Evolutionary conservation across 352 stramenopile genomes (phyloP), one percentile per base, ranked within the genome.

Genomic region (Globisporangium polare): DNA sequence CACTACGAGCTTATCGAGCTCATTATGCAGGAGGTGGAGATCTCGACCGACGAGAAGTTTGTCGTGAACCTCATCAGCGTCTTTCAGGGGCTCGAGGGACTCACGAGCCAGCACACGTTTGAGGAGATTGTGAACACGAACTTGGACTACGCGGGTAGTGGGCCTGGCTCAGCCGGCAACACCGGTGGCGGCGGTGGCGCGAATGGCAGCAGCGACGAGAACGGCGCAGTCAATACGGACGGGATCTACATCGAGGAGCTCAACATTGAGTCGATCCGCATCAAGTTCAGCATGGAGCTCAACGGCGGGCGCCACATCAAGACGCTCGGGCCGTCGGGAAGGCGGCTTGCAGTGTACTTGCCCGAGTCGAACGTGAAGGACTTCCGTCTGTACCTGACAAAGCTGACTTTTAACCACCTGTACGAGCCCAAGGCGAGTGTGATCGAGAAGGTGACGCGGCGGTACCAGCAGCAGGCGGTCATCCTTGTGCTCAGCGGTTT

Each of bases 21-120:
- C 13, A 80, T 90, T 24, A 86, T 96, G 75, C 85, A 94, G 68
- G 87, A 96, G 49, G 54, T 96, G n/a, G 85, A 94, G 61, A 82
- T 96, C 15, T 94, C 85, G 15, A 96, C 87, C 1, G 87, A 96
- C 66, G 87, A 96, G 58, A 96, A 94, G 67, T 96, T 96, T 71
- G 84, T 96, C 6, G 87, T 94, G 17, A 92, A 96, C 53, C 66
- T 96, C 22, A 96, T 96, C 59, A 94, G 75, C 12, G 87, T 96
- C 12, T 96, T 96, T 63, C 87, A 96, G 72, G 87, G 86, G 0
- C 74, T 96, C 0, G 87, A 91, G 41, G 77, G 72, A 18, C 70
- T 96, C 39, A 80, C 76, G 4, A 90, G 72, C 12, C 76, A 90
- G 29, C 81, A 90, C 42, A 76, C 73, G 1, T 96, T 96, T 63